Base-by-base conservation (phyloP, 768 basidiomycete genomes). In the Pleurotus platypus region DNA sequence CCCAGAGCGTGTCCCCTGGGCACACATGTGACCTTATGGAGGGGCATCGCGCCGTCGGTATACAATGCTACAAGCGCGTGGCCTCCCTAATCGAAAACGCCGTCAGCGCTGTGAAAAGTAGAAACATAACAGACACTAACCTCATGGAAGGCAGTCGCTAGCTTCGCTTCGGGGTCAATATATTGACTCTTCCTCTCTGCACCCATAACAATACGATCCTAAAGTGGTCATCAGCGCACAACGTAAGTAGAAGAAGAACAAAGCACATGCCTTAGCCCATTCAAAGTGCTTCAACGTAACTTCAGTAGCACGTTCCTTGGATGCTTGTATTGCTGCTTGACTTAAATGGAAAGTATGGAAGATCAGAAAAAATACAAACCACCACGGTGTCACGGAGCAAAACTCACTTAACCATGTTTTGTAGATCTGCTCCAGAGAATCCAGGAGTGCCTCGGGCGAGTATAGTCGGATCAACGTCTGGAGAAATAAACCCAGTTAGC, bases 1-100 rank as follows among this genome's bases (percentile, higher is more conserved):
- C 95, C 94, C 46, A 98, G 80, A 18, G 94, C 90, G 67, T 96
- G 90, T 24, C 97, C 97, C 64, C 97, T 90, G 40, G 96, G 96
- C 54, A 99, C 84, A 69, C 96, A 97, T 22, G 96, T 98, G 35
- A 98, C 96, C 75, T 97, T 97, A 72, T 98, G 95, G 60, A 99
- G 73, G 42, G 97, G 97, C 84, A 94, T 94, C 43, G 95, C 94
- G 49, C 95, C 96, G 60, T 91, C 83, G 1, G 97, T 98, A 69
- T 94, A 94, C 48, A 98, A 75, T 5, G 96, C 94, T 22, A 94
- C 87, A n/a, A 98, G 79, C 26, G 95, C 93, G 69, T 98, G 94
- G 37, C 93, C 94, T 59, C 91, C 92, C 88, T 91, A 63, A 58
- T 46, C 24, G 30, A 54, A 50, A 53, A 61, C 39, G 47, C 43